phyloP scores from a whole-genome alignment of 2,329 filamentous ascomycete genomes.

The Harringtonia aguacate region DNA sequence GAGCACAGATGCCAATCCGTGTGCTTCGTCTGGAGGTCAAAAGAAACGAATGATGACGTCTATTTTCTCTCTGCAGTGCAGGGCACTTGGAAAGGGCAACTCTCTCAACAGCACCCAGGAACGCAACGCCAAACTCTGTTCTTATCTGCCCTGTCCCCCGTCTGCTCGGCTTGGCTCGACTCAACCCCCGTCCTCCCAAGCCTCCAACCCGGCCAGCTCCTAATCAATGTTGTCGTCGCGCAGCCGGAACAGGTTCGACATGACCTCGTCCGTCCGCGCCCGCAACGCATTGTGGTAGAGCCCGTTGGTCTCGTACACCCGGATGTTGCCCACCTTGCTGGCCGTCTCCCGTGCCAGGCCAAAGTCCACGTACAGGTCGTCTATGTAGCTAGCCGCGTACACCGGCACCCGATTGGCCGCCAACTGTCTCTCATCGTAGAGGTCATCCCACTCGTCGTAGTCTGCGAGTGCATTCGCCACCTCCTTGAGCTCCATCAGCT shows the following conservation, averaged over 20 bases:
- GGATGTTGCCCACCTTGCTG: conserved; percentile 60
- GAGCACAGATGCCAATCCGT: too few relatives aligned
- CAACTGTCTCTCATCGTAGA: conserved; percentile 69
- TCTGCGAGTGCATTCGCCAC: conserved; percentile 62
- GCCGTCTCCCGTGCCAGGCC: conserved; percentile 65
- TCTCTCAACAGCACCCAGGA: too few relatives aligned
- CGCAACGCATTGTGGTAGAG: conserved; percentile 82
- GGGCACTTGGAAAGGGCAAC: too few relatives aligned
- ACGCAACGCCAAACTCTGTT: too few relatives aligned
- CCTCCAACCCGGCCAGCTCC: too few relatives aligned
- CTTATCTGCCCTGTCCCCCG: too few relatives aligned
- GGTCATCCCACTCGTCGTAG: conserved; percentile 56
- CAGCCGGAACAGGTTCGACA: conserved; percentile 65
- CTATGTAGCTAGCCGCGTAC: conserved; percentile 71
- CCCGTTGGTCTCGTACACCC: conserved; percentile 74
- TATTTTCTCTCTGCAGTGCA: too few relatives aligned
- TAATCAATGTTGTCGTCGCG: conserved; percentile 58
- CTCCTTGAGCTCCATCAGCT: conserved; percentile 57
- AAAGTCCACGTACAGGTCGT: conserved; percentile 90
- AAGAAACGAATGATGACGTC: too few relatives aligned
- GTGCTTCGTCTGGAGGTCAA: too few relatives aligned
- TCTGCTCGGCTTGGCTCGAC: too few relatives aligned
- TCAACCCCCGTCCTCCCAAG: too few relatives aligned
- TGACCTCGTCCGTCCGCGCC: conserved; percentile 61
- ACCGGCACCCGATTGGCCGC: conserved; percentile 71